phyloP scores from a whole-genome alignment of 1,284 basidiomycete genomes.

The Rugosomyces carneus region DNA sequence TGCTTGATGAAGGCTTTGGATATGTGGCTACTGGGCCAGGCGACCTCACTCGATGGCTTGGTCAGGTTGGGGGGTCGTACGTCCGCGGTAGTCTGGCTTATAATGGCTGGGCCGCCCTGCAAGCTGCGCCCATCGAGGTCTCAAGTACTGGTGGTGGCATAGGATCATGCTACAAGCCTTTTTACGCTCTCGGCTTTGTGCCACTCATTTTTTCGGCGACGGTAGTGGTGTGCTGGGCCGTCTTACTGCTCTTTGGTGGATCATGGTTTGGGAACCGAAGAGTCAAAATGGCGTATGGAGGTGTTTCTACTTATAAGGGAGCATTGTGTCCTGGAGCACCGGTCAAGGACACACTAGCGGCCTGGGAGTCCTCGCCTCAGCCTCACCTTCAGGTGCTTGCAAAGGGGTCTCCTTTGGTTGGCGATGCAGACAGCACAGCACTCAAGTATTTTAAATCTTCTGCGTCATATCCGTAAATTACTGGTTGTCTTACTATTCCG shows the following conservation, averaged over 20 bases:
- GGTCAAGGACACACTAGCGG: constrained; percentile 6
- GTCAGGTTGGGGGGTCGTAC: constrained; percentile 12
- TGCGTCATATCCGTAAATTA: neutral
- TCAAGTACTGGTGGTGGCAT: constrained; percentile 11
- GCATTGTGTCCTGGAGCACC: constrained; percentile 10
- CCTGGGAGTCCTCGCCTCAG: constrained; percentile 11
- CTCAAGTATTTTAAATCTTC: constrained; percentile 8
- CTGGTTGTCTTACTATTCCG: neutral
- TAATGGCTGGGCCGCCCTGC: constrained; percentile 12
- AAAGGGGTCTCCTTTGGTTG: constrained; percentile 7
- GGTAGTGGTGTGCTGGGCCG: constrained; percentile 10
- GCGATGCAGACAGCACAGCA: constrained; percentile 8
- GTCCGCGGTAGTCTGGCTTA: constrained; percentile 8
- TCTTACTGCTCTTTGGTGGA: constrained; percentile 3
- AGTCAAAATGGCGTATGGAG: constrained; percentile 13
- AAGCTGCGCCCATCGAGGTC: constrained; percentile 5
- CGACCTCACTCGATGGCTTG: constrained; percentile 7
- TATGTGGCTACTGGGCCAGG: neutral
- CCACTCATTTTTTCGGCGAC: constrained; percentile 13
- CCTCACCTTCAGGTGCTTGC: constrained; percentile 9
- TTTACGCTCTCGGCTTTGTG: constrained; percentile 13
- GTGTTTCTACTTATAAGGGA: constrained; percentile 7
- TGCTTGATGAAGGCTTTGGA: constrained; percentile 9
- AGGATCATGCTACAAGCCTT: constrained; percentile 14
- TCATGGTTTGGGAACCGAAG: constrained; percentile 3